phyloP scores from a whole-genome alignment of 2,329 filamentous ascomycete genomes.

The Diaporthe ilicicola region DNA sequence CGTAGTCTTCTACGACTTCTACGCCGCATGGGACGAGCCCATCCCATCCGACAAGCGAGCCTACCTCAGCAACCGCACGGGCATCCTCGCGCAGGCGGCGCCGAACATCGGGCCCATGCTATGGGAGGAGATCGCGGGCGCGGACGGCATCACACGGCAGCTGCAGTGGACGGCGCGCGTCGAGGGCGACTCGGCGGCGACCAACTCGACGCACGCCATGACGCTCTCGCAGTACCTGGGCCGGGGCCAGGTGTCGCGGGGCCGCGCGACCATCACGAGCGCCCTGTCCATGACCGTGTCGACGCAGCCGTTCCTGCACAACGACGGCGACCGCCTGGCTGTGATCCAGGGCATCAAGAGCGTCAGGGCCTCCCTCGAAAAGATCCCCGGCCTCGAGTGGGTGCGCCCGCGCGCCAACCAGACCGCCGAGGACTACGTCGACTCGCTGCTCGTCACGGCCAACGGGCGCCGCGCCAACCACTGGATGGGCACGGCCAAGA shows the following conservation, averaged over 20 bases:
- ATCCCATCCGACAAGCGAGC: constrained; percentile 50
- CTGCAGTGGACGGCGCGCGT: constrained; percentile 71
- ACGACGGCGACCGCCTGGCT: constrained; percentile 65
- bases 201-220: constrained; percentile 49
- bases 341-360: constrained; percentile 71
- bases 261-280: constrained; percentile 66
- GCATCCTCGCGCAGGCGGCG: constrained; percentile 71
- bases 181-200: constrained; percentile 40
- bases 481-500: constrained; percentile 34
- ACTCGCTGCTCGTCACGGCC: constrained; percentile 41
- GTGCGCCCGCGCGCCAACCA: constrained; percentile 60
- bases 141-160: constrained; percentile 68
- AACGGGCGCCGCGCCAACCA: constrained; percentile 30
- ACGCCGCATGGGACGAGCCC: constrained; percentile 63
- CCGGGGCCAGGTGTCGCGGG: constrained; percentile 68
- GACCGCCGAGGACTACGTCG: constrained; percentile 65
- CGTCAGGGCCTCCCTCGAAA: constrained; percentile 62
- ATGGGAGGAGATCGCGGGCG: constrained; percentile 65
- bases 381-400: constrained; percentile 63
- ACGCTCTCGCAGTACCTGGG: constrained; percentile 70
- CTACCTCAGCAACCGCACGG: constrained; percentile 60
- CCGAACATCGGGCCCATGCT: constrained; percentile 71
- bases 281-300: constrained; percentile 66
- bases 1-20: constrained; percentile 70
- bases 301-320: constrained; percentile 65